A percentile compares a stretch with the other conserved stretches of the same genome.
Conservation (phyloP, 345 rosid species). For the Firmiana major region DNA sequence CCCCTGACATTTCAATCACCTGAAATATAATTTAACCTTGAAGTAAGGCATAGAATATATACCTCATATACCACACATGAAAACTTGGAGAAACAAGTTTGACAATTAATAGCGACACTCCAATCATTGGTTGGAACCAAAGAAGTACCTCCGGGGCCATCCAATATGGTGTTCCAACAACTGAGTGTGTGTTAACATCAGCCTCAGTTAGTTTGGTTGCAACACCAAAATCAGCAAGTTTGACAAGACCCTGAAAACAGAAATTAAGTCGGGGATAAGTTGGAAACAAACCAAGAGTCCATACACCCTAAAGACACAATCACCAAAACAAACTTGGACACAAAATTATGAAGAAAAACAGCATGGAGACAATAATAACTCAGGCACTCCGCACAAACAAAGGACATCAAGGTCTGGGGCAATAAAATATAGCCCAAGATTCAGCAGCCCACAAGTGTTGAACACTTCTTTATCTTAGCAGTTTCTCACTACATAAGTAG, state of each 20-base stretch:
- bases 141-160: constrained; percentile 98
- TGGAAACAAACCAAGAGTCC: not conserved
- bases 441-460: not conserved
- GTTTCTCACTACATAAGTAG: not conserved
- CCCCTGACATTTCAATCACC: constrained; percentile 99
- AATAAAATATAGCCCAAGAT: not conserved
- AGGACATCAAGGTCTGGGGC: not conserved
- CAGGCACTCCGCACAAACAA: not conserved
- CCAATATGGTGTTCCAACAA: constrained; percentile 99
- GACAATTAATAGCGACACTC: not conserved
- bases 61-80: not conserved
- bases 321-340: not conserved
- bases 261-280: constrained; percentile 20
- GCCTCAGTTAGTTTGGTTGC: constrained; percentile 99
- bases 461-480: not conserved
- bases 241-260: constrained; percentile 77
- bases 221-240: constrained; percentile 99
- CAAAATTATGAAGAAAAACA: not conserved
- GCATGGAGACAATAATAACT: not conserved
- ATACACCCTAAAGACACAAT: not conserved
- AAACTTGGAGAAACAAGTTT: constrained; percentile 3
- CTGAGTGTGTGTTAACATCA: constrained; percentile 93
- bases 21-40: constrained; percentile 35
- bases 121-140: constrained; percentile 1
- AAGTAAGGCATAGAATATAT: constrained; percentile 5